A percentile compares a stretch with the other conserved stretches of the same genome.
These are phyloP conservation scores for Xylariomycetidae sp. DNA, from an alignment of 2,329 filamentous ascomycete genomes.

Conservation along the genomic window DNA sequence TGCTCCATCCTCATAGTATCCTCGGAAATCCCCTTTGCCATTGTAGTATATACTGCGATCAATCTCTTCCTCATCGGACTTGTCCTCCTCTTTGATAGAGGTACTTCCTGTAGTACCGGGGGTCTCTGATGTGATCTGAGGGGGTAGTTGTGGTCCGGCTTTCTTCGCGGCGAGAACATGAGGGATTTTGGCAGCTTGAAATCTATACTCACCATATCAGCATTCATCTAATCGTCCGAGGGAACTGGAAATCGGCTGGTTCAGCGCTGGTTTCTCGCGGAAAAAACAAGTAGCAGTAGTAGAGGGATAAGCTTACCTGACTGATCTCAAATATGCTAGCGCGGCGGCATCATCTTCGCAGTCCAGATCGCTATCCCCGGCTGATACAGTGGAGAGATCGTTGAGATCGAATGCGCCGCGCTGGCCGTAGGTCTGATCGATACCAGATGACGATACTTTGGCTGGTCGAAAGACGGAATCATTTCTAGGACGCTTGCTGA, in stretches of 20 bases:
- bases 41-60: constrained; percentile 44
- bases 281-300: constrained; percentile 1
- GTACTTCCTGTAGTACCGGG: constrained; percentile 27
- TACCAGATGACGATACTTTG: constrained; percentile 2
- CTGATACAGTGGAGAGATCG: constrained; percentile 25
- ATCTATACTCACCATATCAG: constrained; percentile 59
- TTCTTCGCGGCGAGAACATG: constrained; percentile 63
- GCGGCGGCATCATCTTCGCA: constrained; percentile 55
- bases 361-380: constrained; percentile 41
- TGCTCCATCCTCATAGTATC: constrained; percentile 73
- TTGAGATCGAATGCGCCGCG: constrained; percentile 54
- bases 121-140: constrained; percentile 21
- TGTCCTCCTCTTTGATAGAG: constrained; percentile 20
- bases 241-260: neutral
- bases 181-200: constrained; percentile 71
- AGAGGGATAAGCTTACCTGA: constrained; percentile 43
- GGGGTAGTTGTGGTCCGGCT: constrained; percentile 46
- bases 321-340: constrained; percentile 54
- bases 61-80: constrained; percentile 24
- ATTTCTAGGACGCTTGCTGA: neutral
- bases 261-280: constrained; percentile 1
- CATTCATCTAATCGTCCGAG: constrained; percentile 14
- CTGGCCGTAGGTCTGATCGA: constrained; percentile 53
- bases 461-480: neutral
- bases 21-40: constrained; percentile 49